Evolutionary conservation across 2,329 filamentous ascomycete species (phyloP), one percentile per base, ranked within the genome.

Genomic region (Parascedosporium putredinis): DNA sequence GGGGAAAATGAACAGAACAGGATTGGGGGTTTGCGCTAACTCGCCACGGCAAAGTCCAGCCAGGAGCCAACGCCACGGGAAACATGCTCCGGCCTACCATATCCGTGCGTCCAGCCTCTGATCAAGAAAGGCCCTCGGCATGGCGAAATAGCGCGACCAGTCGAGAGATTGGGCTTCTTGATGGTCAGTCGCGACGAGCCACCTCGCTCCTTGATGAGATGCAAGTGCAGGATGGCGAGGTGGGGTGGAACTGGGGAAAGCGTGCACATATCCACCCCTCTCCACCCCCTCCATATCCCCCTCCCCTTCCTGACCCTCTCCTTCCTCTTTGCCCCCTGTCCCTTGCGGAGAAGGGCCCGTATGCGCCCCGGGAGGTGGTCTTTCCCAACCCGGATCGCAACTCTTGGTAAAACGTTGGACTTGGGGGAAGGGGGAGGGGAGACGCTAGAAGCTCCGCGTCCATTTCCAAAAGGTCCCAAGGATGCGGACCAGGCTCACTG

Each of bases 381-480:
- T 42, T 42, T 42, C 18, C 38, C 38, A 42, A 16, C 8, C 16
- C n/a, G n/a, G n/a, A n/a, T n/a, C n/a, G n/a, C n/a, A n/a, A n/a
- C n/a, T n/a, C n/a, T n/a, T n/a, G n/a, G n/a, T n/a, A n/a, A n/a
- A n/a, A n/a, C n/a, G n/a, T n/a, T 20, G 38, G 20, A 16, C 20
- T 12, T 20, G 18, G 38, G 4, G 16, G 12, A 20, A 24, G 12
- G 38, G 12, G 14, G 20, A 10, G 23, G 23, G 38, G 38, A 20
- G 38, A 42, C 38, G 38, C 38, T 42, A 42, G 38, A 42, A 42
- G 20, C 14, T 42, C 38, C 23, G 20, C 23, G 38, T n/a, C 38
- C 23, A 42, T 42, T 42, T 42, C 38, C 38, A 42, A 42, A 42
- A 42, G 38, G 38, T 23, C 38, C 38, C 38, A 42, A 42, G 38